Conservation (phyloP, 441 rosid species). For the Aleurites moluccanus region DNA sequence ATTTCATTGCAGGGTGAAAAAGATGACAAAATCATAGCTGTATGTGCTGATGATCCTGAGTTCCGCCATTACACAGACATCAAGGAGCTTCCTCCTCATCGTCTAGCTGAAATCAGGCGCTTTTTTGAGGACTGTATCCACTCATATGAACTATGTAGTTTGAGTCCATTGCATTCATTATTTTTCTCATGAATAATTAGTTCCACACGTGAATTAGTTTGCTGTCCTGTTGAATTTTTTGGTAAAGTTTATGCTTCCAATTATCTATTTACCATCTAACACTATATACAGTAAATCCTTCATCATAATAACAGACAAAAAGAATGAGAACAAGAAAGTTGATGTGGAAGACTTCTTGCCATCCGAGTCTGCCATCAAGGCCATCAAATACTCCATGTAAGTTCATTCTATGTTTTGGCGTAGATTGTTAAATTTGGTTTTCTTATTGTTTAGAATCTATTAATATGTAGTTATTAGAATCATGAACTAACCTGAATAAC, state of each 20-base stretch:
- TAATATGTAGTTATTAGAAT: background rate
- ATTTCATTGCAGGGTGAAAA: conserved; percentile 72
- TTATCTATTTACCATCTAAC: background rate
- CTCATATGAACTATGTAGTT: background rate
- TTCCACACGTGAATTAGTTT: background rate
- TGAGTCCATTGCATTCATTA: conserved; percentile 16
- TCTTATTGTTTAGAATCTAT: background rate
- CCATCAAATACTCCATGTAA: conserved; percentile 91
- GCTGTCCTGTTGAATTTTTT: background rate
- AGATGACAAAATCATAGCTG: conserved; percentile 97
- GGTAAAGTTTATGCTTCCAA: background rate
- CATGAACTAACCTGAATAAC: background rate
- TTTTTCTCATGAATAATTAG: background rate
- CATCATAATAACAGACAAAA: conserved; percentile 62
- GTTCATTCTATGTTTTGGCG: conserved; percentile 16
- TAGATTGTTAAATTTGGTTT: background rate
- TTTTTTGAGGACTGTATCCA: conserved; percentile 99
- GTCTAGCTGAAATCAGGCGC: conserved; percentile 95
- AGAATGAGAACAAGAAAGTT: conserved; percentile 98
- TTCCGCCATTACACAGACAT: conserved; percentile 91
- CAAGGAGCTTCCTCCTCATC: conserved; percentile 96
- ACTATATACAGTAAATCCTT: conserved; percentile 27
- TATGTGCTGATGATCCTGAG: conserved; percentile 98
- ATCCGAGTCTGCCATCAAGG: conserved; percentile 63
- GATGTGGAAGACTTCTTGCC: conserved; percentile 89